Evolutionary conservation across 2,329 filamentous ascomycete genomes (phyloP).

Genomic region (Microcera coccophila): DNA sequence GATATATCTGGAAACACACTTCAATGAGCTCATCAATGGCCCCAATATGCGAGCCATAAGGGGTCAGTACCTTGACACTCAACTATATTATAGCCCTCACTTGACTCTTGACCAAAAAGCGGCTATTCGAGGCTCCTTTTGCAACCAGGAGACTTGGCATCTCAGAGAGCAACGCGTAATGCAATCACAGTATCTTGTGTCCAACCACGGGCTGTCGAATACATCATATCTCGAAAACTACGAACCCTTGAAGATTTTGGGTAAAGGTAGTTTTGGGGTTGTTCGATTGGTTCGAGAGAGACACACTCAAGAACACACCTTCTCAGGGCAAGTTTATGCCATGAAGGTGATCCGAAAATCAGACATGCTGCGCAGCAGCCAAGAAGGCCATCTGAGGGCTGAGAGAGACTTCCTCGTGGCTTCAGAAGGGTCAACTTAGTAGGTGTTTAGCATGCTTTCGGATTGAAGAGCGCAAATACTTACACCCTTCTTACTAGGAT

Average conservation of each 20-base stretch:
- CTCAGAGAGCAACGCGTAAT: constrained; percentile 69
- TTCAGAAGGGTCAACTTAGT: constrained; percentile 82
- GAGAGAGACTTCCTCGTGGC: constrained; percentile 89
- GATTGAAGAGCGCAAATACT: background rate
- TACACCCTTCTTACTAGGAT: constrained; percentile 50
- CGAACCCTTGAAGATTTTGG: constrained; percentile 75
- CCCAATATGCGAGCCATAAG: constrained; percentile 33
- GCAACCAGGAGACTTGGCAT: constrained; percentile 65
- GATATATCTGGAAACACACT: constrained; percentile 81
- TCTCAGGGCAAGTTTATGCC: constrained; percentile 64
- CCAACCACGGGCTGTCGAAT: constrained; percentile 4
- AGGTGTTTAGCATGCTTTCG: constrained; percentile 18
- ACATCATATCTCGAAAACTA: constrained; percentile 46
- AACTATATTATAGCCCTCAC: constrained; percentile 53
- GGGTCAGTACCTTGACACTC: constrained; percentile 36
- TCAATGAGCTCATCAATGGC: constrained; percentile 62
- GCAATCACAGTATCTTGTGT: constrained; percentile 53
- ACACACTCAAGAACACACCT: constrained; percentile 24
- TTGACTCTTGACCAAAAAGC: constrained; percentile 54
- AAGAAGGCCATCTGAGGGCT: constrained; percentile 87
- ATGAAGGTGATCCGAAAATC: constrained; percentile 98
- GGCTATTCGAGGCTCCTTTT: constrained; percentile 56
- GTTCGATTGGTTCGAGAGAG: constrained; percentile 79
- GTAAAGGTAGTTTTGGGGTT: constrained; percentile 92
- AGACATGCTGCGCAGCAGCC: constrained; percentile 83